Evolutionary conservation across 2,329 filamentous ascomycete genomes (phyloP).

Genomic region (Fusarium poae): DNA sequence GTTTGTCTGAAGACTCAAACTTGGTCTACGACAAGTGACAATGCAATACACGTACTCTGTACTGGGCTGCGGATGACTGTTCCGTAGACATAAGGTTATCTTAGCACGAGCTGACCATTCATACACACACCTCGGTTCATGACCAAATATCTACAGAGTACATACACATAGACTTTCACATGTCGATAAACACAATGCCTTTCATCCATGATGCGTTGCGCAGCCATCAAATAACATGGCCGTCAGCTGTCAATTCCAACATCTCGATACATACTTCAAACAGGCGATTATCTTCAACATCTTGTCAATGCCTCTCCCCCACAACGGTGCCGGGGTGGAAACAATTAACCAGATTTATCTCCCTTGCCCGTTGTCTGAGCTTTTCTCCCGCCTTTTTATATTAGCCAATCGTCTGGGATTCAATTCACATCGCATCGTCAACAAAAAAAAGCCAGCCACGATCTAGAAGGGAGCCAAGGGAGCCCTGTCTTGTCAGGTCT

Average conservation of each 20-base stretch:
- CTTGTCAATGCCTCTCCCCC: constrained; percentile 7
- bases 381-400: constrained; percentile 14
- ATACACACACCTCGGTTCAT: constrained; percentile 31
- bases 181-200: constrained; percentile 12
- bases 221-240: constrained; percentile 12
- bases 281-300: neutral
- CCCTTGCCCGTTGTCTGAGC: constrained; percentile 27
- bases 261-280: constrained; percentile 4
- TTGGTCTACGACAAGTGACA: constrained; percentile 16
- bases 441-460: constrained; percentile 35
- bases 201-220: constrained; percentile 22
- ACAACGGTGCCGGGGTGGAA: constrained; percentile 30
- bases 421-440: constrained; percentile 43
- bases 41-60: constrained; percentile 6
- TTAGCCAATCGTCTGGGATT: constrained; percentile 35
- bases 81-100: constrained; percentile 40
- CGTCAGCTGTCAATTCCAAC: constrained; percentile 1
- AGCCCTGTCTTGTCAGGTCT: constrained; percentile 16
- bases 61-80: constrained; percentile 5
- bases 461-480: constrained; percentile 7
- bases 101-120: constrained; percentile 35
- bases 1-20: constrained; percentile 11
- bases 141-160: neutral
- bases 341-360: constrained; percentile 39
- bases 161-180: constrained; percentile 28